phyloP scores from a whole-genome alignment of 2,329 filamentous ascomycete species.

The Huntiella moniliformis region DNA sequence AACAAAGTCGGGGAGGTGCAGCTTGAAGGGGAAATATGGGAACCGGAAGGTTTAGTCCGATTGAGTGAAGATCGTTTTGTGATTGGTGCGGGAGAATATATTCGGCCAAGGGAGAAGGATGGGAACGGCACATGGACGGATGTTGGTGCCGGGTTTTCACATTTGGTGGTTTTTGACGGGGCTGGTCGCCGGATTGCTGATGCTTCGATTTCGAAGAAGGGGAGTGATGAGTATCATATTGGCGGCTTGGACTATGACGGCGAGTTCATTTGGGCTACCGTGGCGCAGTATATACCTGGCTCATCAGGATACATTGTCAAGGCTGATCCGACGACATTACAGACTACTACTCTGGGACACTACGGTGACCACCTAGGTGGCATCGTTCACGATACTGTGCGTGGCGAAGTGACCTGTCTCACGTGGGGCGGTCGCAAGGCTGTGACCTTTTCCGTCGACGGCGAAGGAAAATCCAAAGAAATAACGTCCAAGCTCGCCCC shows the following conservation, averaged over 20 bases:
- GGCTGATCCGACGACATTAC: slow-evolving; percentile 21
- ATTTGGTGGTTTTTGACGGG: slow-evolving; percentile 26
- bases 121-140: slow-evolving; percentile 33
- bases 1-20: slow-evolving; percentile 23
- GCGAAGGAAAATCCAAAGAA: not conserved
- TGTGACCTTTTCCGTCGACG: slow-evolving; percentile 19
- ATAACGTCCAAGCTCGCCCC: not conserved
- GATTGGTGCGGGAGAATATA: slow-evolving; percentile 27
- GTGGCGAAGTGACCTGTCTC: slow-evolving; percentile 21
- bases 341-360: slow-evolving; percentile 19
- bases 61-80: slow-evolving; percentile 25
- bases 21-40: slow-evolving; percentile 27
- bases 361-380: slow-evolving; percentile 27
- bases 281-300: slow-evolving; percentile 29
- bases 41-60: slow-evolving; percentile 30
- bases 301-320: slow-evolving; percentile 25
- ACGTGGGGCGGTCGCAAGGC: slow-evolving; percentile 29
- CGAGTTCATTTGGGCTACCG: slow-evolving; percentile 25
- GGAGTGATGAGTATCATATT: slow-evolving; percentile 25
- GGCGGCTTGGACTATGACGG: slow-evolving; percentile 32
- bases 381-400: slow-evolving; percentile 23
- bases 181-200: slow-evolving; percentile 25
- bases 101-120: slow-evolving; percentile 19
- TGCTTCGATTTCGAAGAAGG: slow-evolving; percentile 22
- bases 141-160: slow-evolving; percentile 25